A percentile compares a stretch with the other conserved stretches of the same genome.
Conservation (phyloP, 2,329 filamentous ascomycete species). For the Aspergillus quadricinctus region DNA sequence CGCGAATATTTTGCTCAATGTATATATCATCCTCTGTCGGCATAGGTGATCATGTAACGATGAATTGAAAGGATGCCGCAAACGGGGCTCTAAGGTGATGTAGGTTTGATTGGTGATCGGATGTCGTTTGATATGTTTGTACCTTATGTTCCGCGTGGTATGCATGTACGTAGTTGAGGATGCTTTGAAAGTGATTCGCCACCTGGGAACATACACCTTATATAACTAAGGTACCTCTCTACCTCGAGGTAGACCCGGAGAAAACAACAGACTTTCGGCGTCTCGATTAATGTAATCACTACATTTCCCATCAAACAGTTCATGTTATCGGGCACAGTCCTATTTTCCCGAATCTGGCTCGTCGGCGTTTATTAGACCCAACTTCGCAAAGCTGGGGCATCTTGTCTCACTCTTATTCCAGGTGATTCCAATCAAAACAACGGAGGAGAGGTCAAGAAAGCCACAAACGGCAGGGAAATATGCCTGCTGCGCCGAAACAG, state of each 20-base stretch:
- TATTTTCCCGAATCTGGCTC: neutral
- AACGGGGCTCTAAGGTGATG: neutral
- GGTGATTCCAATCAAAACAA: neutral
- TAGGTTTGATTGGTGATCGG: neutral
- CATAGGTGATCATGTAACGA: neutral
- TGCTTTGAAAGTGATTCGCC: neutral
- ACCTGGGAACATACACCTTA: neutral
- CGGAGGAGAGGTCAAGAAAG: neutral
- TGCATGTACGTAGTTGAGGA: neutral
- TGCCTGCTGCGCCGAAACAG: conserved; percentile 74
- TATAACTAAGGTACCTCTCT: neutral
- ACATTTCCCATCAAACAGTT: neutral
- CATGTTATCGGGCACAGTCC: neutral
- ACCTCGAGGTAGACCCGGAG: neutral
- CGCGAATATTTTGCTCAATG: neutral
- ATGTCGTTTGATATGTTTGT: conserved; percentile 1
- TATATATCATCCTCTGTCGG: neutral
- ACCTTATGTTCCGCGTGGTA: neutral
- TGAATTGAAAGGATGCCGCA: neutral
- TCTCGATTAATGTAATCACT: neutral
- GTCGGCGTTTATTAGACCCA: neutral
- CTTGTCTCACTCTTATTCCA: neutral
- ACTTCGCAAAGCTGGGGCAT: neutral
- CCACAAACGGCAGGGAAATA: conserved; percentile 33
- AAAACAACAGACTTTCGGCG: neutral